Conservation (phyloP, 352 stramenopile genomes). For the Phytophthora tentaculata region DNA sequence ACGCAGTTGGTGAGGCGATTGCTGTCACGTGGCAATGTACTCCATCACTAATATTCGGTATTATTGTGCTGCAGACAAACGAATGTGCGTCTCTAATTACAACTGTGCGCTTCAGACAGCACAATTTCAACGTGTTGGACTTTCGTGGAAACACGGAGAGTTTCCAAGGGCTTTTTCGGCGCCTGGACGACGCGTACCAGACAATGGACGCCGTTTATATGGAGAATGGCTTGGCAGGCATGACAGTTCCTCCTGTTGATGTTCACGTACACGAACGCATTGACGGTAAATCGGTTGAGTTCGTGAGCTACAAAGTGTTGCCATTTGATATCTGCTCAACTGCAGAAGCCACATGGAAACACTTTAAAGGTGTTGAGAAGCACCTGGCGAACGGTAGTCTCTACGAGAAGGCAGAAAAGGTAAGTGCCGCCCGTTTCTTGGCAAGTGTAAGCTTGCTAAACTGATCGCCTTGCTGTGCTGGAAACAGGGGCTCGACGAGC, state of each 20-base stretch:
- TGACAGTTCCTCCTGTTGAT: conserved; percentile 19
- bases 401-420: conserved; percentile 38
- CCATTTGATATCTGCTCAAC: conserved; percentile 27
- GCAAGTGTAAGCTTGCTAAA: not conserved
- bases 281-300: conserved; percentile 25
- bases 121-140: conserved; percentile 18
- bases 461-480: not conserved
- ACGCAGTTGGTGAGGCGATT: conserved; percentile 19
- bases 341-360: conserved; percentile 26
- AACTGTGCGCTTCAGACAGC: not conserved
- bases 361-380: conserved; percentile 39
- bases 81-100: conserved; percentile 26
- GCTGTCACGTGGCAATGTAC: not conserved
- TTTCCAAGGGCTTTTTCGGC: conserved; percentile 30
- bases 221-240: conserved; percentile 25
- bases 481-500: conserved; percentile 29
- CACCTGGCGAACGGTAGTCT: conserved; percentile 29
- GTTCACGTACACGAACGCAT: conserved; percentile 19
- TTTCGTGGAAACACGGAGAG: conserved; percentile 20
- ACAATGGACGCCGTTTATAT: conserved; percentile 30
- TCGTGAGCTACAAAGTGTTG: conserved; percentile 36
- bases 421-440: not conserved
- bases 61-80: conserved; percentile 14
- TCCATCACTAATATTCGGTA: conserved; percentile 1
- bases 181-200: conserved; percentile 21